Percentiles rank a stretch among this genome's conserved stretches.
phyloP scores from a whole-genome alignment of 352 stramenopile species.

The Pythium guiyangense region DNA sequence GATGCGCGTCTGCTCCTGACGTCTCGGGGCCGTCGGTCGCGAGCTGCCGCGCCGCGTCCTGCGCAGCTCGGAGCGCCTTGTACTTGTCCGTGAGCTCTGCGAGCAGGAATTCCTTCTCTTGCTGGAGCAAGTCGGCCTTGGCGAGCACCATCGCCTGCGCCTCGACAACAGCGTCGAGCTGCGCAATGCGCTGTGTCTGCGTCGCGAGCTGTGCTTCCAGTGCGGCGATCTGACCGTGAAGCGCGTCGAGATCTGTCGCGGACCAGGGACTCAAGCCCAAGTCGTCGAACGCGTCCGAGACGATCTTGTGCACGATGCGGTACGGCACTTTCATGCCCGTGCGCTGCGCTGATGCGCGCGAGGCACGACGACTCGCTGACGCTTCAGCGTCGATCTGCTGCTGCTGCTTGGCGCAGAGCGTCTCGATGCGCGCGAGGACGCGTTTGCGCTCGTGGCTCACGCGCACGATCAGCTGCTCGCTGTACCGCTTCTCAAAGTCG shows the following conservation, averaged over 20 bases:
- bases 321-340: conserved; percentile 19
- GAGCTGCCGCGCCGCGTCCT: conserved; percentile 11
- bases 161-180: conserved; percentile 10
- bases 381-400: conserved; percentile 5
- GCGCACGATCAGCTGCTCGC: conserved; percentile 47
- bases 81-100: conserved; percentile 44
- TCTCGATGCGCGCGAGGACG: conserved; percentile 45
- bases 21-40: conserved; percentile 4
- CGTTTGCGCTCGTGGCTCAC: conserved; percentile 52
- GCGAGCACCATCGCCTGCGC: conserved; percentile 33
- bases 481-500: conserved; percentile 48
- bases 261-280: conserved; percentile 43
- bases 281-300: conserved; percentile 39
- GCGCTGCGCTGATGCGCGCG: not conserved
- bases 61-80: conserved; percentile 23
- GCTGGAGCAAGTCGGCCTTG: conserved; percentile 31
- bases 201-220: conserved; percentile 18
- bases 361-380: not conserved
- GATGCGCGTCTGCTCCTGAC: not conserved
- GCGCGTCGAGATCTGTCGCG: conserved; percentile 39
- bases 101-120: conserved; percentile 58
- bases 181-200: conserved; percentile 13
- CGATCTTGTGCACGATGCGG: conserved; percentile 21
- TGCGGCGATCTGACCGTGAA: conserved; percentile 21
- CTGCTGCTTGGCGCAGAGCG: conserved; percentile 22